A percentile compares a stretch with the other conserved stretches of the same genome.
These are phyloP conservation scores for Aureobasidium sp. DNA, from an alignment of 2,329 filamentous ascomycete species.

Conservation along the genomic window DNA sequence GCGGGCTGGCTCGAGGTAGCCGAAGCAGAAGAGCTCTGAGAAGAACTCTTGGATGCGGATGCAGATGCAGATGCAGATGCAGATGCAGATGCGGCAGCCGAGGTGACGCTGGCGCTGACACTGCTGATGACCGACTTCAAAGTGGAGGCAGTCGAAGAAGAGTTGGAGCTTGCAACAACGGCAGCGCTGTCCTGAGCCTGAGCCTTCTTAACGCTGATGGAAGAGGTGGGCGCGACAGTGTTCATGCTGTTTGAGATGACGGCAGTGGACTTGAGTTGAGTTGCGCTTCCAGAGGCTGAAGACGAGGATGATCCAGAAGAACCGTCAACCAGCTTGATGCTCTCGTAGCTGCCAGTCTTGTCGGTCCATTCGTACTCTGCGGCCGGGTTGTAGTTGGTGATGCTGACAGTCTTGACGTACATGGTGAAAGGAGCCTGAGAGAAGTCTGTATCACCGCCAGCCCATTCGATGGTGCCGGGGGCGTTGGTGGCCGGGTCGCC, in stretches of 20 bases:
- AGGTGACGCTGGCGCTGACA: background rate
- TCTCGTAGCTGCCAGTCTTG: slow-evolving; percentile 37
- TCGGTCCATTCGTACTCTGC: slow-evolving; percentile 43
- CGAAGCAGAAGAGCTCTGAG: background rate
- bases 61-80: background rate
- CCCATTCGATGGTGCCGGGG: slow-evolving; percentile 58
- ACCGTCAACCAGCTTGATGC: slow-evolving; percentile 33
- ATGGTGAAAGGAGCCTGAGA: slow-evolving; percentile 41
- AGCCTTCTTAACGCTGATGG: slow-evolving; percentile 5
- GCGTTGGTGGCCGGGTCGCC: slow-evolving; percentile 39
- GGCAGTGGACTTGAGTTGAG: background rate
- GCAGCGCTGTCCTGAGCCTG: slow-evolving; percentile 5
- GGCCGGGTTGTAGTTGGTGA: slow-evolving; percentile 45
- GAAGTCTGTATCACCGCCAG: slow-evolving; percentile 49
- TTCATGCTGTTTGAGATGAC: background rate
- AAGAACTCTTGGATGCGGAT: background rate
- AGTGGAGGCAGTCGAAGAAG: background rate
- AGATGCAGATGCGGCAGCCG: background rate
- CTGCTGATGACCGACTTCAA: background rate
- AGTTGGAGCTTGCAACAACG: background rate
- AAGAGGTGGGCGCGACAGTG: background rate
- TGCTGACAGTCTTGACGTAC: slow-evolving; percentile 41
- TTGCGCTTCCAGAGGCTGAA: background rate
- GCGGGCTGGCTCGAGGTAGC: background rate
- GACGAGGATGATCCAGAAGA: background rate